Evolutionary conservation across 768 basidiomycete species (phyloP).

Genomic region (Boletus rubroflammeus): DNA sequence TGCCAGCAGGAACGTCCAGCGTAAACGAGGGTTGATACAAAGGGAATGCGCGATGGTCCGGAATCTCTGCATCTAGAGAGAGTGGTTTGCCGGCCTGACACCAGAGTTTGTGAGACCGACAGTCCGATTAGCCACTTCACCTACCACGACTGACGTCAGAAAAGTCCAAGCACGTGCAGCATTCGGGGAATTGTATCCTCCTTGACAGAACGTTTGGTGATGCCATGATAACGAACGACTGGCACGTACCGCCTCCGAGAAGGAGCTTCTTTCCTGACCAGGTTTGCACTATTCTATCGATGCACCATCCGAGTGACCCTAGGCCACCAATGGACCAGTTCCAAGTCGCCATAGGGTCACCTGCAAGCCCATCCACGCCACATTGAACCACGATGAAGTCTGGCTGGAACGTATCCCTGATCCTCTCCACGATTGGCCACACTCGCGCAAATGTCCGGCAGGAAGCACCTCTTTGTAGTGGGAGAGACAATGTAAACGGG

Average conservation of each 20-base stretch:
- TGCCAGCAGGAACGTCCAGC: conserved; percentile 69
- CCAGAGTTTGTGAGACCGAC: neutral
- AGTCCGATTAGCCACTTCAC: conserved; percentile 23
- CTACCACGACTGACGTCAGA: conserved; percentile 71
- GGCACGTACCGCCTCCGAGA: conserved; percentile 66
- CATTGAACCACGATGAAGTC: conserved; percentile 83
- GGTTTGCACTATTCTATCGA: conserved; percentile 44
- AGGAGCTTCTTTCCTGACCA: conserved; percentile 65
- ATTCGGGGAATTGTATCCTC: conserved; percentile 83
- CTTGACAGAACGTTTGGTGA: conserved; percentile 33
- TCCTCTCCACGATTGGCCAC: conserved; percentile 60
- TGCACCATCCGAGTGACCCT: conserved; percentile 70
- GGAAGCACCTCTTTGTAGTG: conserved; percentile 71
- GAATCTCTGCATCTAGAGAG: conserved; percentile 59
- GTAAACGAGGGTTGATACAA: conserved; percentile 79
- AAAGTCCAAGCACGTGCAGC: conserved; percentile 85
- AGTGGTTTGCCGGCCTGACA: conserved; percentile 53
- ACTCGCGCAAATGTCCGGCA: conserved; percentile 56
- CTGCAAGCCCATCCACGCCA: conserved; percentile 82
- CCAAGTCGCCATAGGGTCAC: conserved; percentile 74
- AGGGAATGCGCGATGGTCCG: conserved; percentile 71
- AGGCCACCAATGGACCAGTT: conserved; percentile 60
- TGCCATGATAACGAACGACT: neutral
- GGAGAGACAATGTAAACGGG: conserved; percentile 75
- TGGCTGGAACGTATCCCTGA: conserved; percentile 62